phyloP scores from a whole-genome alignment of 2,329 filamentous ascomycete species.

The Podosphaera leucotricha region DNA sequence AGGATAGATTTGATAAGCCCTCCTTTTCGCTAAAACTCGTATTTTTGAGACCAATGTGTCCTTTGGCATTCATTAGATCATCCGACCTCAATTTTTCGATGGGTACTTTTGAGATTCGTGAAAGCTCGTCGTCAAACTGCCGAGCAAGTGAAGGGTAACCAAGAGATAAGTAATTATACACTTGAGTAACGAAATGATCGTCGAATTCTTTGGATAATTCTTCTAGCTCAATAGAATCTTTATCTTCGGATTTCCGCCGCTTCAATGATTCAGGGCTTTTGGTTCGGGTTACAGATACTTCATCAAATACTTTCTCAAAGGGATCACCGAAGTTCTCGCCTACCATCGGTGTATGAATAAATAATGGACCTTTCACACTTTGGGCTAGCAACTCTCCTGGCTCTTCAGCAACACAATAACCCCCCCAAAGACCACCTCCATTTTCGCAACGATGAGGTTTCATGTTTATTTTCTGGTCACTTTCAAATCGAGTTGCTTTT shows the following conservation, averaged over 20 bases:
- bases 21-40: constrained; percentile 17
- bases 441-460: constrained; percentile 29
- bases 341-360: constrained; percentile 17
- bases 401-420: constrained; percentile 31
- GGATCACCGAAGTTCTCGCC: constrained; percentile 16
- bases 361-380: constrained; percentile 10
- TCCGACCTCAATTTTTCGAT: constrained; percentile 46
- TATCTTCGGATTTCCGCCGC: background rate
- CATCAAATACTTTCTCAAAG: constrained; percentile 14
- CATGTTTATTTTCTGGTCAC: constrained; percentile 38
- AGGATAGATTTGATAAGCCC: constrained; percentile 8
- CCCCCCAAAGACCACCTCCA: constrained; percentile 52
- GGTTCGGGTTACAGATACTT: constrained; percentile 3
- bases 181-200: constrained; percentile 74
- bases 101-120: constrained; percentile 51
- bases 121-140: constrained; percentile 63
- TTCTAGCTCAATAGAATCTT: constrained; percentile 5
- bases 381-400: constrained; percentile 17
- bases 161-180: constrained; percentile 88
- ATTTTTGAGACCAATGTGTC: constrained; percentile 37
- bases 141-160: constrained; percentile 74
- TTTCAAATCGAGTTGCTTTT: constrained; percentile 62
- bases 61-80: constrained; percentile 43
- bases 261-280: background rate
- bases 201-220: constrained; percentile 42